These are phyloP conservation scores for Trapa incisa DNA, from an alignment of 345 rosid genomes.

Conservation along the genomic window DNA sequence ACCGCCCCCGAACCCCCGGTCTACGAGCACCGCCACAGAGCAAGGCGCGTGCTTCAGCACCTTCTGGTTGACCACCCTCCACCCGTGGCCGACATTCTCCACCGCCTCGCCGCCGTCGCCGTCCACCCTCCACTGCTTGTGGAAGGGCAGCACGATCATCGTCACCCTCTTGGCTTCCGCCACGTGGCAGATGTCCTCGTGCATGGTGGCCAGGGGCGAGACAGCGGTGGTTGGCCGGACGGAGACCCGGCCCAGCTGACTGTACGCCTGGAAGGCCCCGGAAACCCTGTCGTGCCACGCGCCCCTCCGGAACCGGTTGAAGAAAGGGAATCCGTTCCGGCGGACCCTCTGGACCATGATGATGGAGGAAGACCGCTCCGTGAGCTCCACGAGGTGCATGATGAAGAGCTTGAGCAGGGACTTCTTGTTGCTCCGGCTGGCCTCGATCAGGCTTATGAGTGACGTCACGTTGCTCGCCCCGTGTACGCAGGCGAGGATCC, in stretches of 20 bases:
- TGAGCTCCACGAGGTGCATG: conserved; percentile 73
- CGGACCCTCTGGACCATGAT: conserved; percentile 56
- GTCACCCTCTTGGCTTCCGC: conserved; percentile 54
- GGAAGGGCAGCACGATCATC: conserved; percentile 60
- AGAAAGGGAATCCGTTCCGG: conserved; percentile 58
- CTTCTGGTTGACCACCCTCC: conserved; percentile 66
- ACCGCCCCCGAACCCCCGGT: conserved; percentile 60
- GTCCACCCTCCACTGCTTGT: conserved; percentile 45
- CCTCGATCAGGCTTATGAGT: conserved; percentile 50
- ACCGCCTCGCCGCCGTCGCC: conserved; percentile 20
- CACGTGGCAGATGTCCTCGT: conserved; percentile 74
- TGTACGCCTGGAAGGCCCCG: conserved; percentile 54
- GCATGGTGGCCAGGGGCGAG: conserved; percentile 53
- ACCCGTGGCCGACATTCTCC: conserved; percentile 62
- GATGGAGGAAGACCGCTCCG: conserved; percentile 70
- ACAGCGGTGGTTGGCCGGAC: conserved; percentile 55
- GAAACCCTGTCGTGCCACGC: conserved; percentile 41
- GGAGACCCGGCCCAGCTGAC: conserved; percentile 53
- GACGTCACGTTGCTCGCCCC: conserved; percentile 56
- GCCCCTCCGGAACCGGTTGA: conserved; percentile 39
- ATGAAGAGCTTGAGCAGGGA: conserved; percentile 51
- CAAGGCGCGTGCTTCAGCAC: conserved; percentile 60
- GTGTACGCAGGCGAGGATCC: conserved; percentile 60
- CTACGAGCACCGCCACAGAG: conserved; percentile 65
- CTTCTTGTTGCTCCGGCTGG: conserved; percentile 45